These are phyloP conservation scores for Hypseocharis bilobata DNA, from an alignment of 441 rosid species.

Conservation along the genomic window DNA sequence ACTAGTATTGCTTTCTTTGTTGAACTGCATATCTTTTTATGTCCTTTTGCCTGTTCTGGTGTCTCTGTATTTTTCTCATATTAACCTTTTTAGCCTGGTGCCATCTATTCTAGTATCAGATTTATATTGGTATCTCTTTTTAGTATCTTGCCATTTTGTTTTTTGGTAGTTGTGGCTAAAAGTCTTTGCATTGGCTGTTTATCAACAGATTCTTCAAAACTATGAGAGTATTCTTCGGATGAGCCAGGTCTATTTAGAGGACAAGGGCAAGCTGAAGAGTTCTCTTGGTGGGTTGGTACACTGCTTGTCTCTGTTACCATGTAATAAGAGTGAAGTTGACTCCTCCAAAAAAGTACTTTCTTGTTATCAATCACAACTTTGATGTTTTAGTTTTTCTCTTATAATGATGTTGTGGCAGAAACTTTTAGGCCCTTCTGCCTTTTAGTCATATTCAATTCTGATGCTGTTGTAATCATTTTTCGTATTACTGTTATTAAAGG, in stretches of 20 bases:
- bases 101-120: not conserved
- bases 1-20: not conserved
- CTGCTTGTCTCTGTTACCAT: slow-evolving; percentile 65
- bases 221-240: slow-evolving; percentile 59
- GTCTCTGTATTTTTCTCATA: not conserved
- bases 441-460: slow-evolving; percentile 1
- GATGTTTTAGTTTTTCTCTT: not conserved
- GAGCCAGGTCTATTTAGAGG: slow-evolving; percentile 58
- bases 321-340: slow-evolving; percentile 29
- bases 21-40: not conserved
- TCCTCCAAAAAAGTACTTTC: slow-evolving; percentile 38
- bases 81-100: not conserved
- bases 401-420: not conserved
- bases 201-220: slow-evolving; percentile 62
- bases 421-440: slow-evolving; percentile 3
- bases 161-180: not conserved
- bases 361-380: slow-evolving; percentile 11
- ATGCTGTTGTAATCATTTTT: not conserved
- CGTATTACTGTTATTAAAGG: not conserved
- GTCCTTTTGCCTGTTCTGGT: not conserved
- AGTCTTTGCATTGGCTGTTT: slow-evolving; percentile 13
- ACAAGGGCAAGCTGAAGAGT: slow-evolving; percentile 59
- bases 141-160: slow-evolving; percentile 9
- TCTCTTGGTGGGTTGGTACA: slow-evolving; percentile 58
- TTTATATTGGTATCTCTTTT: slow-evolving; percentile 1